These are phyloP conservation scores for Paramecium tetraurelia DNA, from an alignment of 73 alveolate genomes.

Conservation along the genomic window DNA sequence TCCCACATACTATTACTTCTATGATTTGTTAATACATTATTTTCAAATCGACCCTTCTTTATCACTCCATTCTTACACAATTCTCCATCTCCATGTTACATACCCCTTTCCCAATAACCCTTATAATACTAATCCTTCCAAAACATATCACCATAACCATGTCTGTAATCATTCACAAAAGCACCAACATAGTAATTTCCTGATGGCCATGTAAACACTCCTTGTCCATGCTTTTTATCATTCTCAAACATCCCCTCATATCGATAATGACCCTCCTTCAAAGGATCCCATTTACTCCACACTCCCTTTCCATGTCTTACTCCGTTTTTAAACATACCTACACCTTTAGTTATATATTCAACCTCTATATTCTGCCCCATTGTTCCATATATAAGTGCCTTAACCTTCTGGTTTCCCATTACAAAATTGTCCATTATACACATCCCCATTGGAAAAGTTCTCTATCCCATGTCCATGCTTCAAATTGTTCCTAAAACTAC, in stretches of 20 bases:
- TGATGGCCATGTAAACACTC: conserved; percentile 64
- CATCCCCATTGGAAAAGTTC: conserved; percentile 75
- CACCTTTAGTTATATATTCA: no score
- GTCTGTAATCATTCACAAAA: conserved; percentile 56
- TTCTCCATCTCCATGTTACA: conserved; percentile 68
- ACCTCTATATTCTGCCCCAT: conserved; percentile 54
- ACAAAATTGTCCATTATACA: conserved; percentile 72
- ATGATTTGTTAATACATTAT: conserved; percentile 40
- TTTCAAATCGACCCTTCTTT: conserved; percentile 63
- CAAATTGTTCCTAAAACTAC: conserved; percentile 71
- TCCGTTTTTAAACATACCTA: conserved; percentile 56
- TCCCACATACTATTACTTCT: conserved; percentile 48
- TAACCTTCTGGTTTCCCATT: conserved; percentile 87
- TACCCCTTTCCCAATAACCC: conserved; percentile 68
- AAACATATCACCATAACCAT: conserved; percentile 65
- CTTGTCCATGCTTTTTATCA: conserved; percentile 64
- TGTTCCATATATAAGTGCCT: conserved; percentile 69
- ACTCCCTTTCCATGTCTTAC: conserved; percentile 63
- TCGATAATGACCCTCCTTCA: conserved; percentile 60
- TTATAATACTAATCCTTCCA: conserved; percentile 62
- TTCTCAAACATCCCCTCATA: conserved; percentile 62
- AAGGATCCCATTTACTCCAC: conserved; percentile 60
- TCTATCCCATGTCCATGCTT: conserved; percentile 72
- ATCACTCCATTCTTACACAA: conserved; percentile 61
- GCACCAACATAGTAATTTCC: conserved; percentile 52